Conservation (phyloP, 2,329 filamentous ascomycete species). For the Hypoxylon sp. region DNA sequence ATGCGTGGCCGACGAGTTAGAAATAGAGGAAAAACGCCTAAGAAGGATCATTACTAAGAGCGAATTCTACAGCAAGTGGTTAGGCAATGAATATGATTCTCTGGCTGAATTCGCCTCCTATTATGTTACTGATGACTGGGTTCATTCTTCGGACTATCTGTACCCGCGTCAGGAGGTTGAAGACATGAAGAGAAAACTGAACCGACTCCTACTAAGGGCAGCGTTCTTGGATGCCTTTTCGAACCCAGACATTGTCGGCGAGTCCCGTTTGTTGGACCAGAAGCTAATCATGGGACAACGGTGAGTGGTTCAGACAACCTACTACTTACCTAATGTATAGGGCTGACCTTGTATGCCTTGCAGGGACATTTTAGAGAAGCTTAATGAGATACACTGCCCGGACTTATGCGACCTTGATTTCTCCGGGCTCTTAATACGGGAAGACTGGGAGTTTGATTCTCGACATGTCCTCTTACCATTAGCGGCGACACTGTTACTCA, state of each 20-base stretch:
- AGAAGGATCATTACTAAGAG: background rate
- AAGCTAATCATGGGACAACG: background rate
- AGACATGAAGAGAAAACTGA: background rate
- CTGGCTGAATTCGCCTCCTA: background rate
- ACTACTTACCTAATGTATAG: background rate
- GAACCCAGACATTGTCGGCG: background rate
- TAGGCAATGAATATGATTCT: background rate
- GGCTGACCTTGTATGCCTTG: too few relatives aligned
- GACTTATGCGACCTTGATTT: background rate
- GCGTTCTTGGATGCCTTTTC: background rate
- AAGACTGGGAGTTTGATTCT: background rate
- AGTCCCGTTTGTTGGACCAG: background rate
- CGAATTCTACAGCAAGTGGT: too few relatives aligned
- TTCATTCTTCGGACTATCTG: background rate
- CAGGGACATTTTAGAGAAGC: conserved; percentile 1
- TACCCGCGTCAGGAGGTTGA: background rate
- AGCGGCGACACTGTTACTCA: background rate
- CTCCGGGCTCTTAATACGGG: background rate
- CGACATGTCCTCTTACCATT: background rate
- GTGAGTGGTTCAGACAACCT: background rate
- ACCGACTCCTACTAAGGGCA: background rate
- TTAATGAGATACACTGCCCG: background rate
- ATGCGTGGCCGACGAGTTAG: background rate
- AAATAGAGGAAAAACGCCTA: background rate
- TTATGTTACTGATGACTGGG: background rate